Base-by-base conservation (phyloP, 148 eudicot species). In the Hydrangea macrophylla region DNA sequence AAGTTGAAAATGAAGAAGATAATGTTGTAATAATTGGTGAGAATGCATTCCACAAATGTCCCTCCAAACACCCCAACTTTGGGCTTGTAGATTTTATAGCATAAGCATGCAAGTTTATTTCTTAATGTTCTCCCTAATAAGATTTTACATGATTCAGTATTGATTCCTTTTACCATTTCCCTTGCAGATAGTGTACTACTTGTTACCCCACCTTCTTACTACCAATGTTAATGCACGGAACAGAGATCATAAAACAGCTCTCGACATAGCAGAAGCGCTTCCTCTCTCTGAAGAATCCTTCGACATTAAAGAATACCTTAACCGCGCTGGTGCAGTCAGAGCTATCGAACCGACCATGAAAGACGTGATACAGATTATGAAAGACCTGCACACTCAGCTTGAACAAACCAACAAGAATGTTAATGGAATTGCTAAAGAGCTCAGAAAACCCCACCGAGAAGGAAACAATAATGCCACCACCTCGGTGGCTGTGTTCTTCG, bases 381-480 rank as follows among this genome's bases (percentile, higher is more conserved):
- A 82, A 45, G 92, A 87, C 35, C 90, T 90, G 36, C 92, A 90
- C 72, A 71, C 65, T 8, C 96, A 90, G 70, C 92, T 90, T 42
- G 84, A 83, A 76, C 92, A 90, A 76, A 85, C 96, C 26, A 83
- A 87, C 73, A 82, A 85, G 78, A 85, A 85, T 58, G 88, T 90
- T 26, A 67, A 75, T 58, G 96, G 88, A 20, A 90, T 90, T 36
- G 92, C 92, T 25, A 90, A 90, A 65, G 90, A 87, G 78, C 88
- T 90, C 30, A 78, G 90, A 50, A 90, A 90, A 44, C 90, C 87
- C 58, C 96, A 90, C 74, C 72, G 92, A n/a, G 92, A 87, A 73
- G 96, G 92, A 15, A 90, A 85, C 70, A 87, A 87, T 64, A 90
- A 90, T 37, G 96, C 96, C 22, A 90, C 92, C n/a, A 82, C 87